Evolutionary conservation across 179 eudicot genomes (phyloP), one percentile per base, ranked within the genome.

Genomic region (Pouteria campechiana): DNA sequence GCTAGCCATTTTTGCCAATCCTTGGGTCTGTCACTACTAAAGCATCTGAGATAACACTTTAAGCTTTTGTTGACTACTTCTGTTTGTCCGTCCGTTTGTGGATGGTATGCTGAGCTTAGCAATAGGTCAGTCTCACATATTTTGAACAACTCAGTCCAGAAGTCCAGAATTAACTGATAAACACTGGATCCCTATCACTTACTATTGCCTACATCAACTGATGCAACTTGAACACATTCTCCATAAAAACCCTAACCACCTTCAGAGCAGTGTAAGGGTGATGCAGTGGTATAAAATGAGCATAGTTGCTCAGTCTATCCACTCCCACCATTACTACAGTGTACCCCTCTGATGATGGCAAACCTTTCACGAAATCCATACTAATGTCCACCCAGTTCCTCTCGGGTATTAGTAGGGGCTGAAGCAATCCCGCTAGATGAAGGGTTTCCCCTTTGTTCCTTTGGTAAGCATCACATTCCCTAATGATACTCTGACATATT

Each of bases 21-120:
- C 10, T 25, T 42, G 3, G 17, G 47, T 25, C 16, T n/a, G 6
- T n/a, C 14, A 14, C 32, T 25, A 8, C 6, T 4, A 16, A 37
- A 37, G 20, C 21, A 37, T 12, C 42, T 37, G 11, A 37, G 11
- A 4, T 37, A 12, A 3, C 23, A 17, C 42, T 37, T n/a, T 7
- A 37, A 1, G 15, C 5, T 8, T 16, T n/a, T 37, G 4, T 37
- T 37, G 15, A 14, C 2, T 10, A 37, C 42, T 16, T 37, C 42
- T 17, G 21, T 37, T 37, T 37, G 42, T 10, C 42, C 21, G 20
- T 37, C 42, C 17, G 42, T 4, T 37, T 37, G 42, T 37, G 42
- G 42, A 17, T 37, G 42, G 21, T 37, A 37, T 2, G 16, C 17
- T 37, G 42, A n/a, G 17, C 2, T 12, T 1, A 37, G 5, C 3